A percentile compares a stretch with the other conserved stretches of the same genome.
These are phyloP conservation scores for Epichloe hybrida DNA, from an alignment of 2,329 filamentous ascomycete genomes.

Conservation along the genomic window DNA sequence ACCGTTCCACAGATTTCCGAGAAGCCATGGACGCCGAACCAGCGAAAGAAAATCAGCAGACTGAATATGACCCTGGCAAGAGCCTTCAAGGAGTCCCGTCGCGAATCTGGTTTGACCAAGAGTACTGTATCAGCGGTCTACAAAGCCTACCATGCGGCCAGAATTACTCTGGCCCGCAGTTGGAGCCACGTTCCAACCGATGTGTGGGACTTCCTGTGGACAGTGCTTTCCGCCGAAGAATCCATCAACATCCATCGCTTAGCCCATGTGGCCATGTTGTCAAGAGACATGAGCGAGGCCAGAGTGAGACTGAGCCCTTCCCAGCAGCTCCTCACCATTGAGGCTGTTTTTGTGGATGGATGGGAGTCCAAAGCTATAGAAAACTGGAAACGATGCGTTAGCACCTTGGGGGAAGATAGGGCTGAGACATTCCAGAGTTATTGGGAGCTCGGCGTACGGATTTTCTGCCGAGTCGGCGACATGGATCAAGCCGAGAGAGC, in stretches of 20 bases:
- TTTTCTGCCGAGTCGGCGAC: conserved; percentile 46
- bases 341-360: conserved; percentile 52
- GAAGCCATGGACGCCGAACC: conserved; percentile 23
- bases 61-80: conserved; percentile 20
- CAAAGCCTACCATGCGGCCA: conserved; percentile 35
- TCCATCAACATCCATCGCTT: conserved; percentile 40
- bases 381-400: conserved; percentile 46
- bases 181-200: conserved; percentile 44
- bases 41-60: conserved; percentile 24
- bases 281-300: conserved; percentile 50
- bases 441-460: conserved; percentile 52
- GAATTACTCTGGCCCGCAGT: conserved; percentile 27
- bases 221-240: conserved; percentile 39
- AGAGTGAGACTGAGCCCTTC: conserved; percentile 38
- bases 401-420: conserved; percentile 33
- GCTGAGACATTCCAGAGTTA: conserved; percentile 37
- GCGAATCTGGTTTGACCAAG: conserved; percentile 15
- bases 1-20: conserved; percentile 23
- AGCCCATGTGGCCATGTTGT: conserved; percentile 45
- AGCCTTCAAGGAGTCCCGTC: conserved; percentile 16
- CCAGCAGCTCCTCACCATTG: conserved; percentile 54
- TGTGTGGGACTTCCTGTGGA: conserved; percentile 55
- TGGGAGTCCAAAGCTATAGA: conserved; percentile 46
- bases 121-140: conserved; percentile 29
- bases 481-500: conserved; percentile 44